A percentile compares a stretch with the other conserved stretches of the same genome.
These are phyloP conservation scores for Curvularia eragrostidis DNA, from an alignment of 2,329 filamentous ascomycete genomes.

Conservation along the genomic window DNA sequence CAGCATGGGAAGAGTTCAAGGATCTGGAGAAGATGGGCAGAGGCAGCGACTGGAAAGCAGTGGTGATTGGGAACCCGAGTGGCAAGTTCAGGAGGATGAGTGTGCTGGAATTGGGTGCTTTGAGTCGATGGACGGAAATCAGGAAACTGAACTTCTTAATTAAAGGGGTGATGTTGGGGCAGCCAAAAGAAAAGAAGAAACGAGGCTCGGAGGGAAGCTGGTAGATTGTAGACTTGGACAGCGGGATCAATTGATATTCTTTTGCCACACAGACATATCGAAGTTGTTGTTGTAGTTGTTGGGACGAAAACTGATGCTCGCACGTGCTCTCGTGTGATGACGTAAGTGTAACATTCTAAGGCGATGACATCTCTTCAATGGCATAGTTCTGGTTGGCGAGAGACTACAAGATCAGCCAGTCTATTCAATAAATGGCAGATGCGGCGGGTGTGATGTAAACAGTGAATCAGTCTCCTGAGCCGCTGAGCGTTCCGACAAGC, in stretches of 20 bases:
- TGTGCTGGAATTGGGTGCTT: slow-evolving; percentile 70
- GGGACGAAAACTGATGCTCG: background rate
- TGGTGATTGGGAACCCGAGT: slow-evolving; percentile 74
- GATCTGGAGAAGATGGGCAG: slow-evolving; percentile 52
- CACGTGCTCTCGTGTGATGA: background rate
- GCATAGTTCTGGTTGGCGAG: background rate
- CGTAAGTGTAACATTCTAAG: background rate
- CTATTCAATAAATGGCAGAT: background rate
- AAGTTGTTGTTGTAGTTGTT: background rate
- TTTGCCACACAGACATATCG: background rate
- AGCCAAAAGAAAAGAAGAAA: slow-evolving; percentile 21
- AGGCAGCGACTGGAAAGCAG: slow-evolving; percentile 68
- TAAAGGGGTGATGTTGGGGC: slow-evolving; percentile 27
- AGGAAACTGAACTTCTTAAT: slow-evolving; percentile 55
- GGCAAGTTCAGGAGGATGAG: slow-evolving; percentile 73
- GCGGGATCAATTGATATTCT: background rate
- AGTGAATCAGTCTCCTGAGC: slow-evolving; percentile 18
- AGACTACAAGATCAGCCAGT: background rate
- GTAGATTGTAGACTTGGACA: slow-evolving; percentile 5
- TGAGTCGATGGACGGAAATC: slow-evolving; percentile 78
- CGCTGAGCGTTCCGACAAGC: slow-evolving; percentile 17
- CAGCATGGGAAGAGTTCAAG: slow-evolving; percentile 41
- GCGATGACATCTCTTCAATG: background rate
- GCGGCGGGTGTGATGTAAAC: slow-evolving; percentile 11
- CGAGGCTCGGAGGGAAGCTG: slow-evolving; percentile 7